A percentile compares a stretch with the other conserved stretches of the same genome.
These are phyloP conservation scores for Bremia lactucae DNA, from an alignment of 352 stramenopile genomes.

Conservation along the genomic window DNA sequence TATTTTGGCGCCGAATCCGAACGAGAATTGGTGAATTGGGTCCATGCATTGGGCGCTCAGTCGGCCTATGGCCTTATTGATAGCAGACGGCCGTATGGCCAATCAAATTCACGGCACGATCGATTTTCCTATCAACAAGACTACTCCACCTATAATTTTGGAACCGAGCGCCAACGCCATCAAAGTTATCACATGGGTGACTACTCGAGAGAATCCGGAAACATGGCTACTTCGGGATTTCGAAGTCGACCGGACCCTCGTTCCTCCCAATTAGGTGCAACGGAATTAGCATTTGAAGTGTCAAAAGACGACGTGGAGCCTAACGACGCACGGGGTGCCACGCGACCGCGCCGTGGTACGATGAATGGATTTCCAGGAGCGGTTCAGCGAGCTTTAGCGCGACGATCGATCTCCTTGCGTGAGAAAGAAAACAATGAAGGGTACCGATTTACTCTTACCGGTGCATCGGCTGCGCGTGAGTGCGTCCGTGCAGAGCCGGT, in stretches of 20 bases:
- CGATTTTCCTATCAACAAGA: conserved; percentile 25
- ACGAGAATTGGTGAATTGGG: conserved; percentile 60
- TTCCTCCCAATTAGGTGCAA: conserved; percentile 14
- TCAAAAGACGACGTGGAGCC: conserved; percentile 13
- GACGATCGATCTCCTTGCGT: conserved; percentile 19
- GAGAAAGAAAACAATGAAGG: conserved; percentile 18
- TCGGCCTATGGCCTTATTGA: conserved; percentile 30
- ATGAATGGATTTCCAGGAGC: conserved; percentile 9
- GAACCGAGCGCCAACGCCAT: conserved; percentile 2
- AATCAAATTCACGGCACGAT: conserved; percentile 14
- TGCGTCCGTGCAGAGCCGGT: conserved; percentile 30
- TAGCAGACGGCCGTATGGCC: conserved; percentile 8
- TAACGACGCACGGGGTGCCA: not conserved
- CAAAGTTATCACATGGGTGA: conserved; percentile 7
- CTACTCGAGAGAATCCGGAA: too few relatives aligned
- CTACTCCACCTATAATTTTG: conserved; percentile 2
- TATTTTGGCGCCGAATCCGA: conserved; percentile 64
- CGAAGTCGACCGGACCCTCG: too few relatives aligned
- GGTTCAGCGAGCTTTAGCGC: conserved; percentile 8
- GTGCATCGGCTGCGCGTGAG: conserved; percentile 15
- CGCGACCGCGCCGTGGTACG: conserved; percentile 11
- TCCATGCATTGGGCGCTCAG: conserved; percentile 42
- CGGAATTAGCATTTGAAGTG: conserved; percentile 19
- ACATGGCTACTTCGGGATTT: too few relatives aligned
- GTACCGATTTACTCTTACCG: conserved; percentile 16